phyloP scores from a whole-genome alignment of 208 protist genomes.

The Porcisia deanei region DNA sequence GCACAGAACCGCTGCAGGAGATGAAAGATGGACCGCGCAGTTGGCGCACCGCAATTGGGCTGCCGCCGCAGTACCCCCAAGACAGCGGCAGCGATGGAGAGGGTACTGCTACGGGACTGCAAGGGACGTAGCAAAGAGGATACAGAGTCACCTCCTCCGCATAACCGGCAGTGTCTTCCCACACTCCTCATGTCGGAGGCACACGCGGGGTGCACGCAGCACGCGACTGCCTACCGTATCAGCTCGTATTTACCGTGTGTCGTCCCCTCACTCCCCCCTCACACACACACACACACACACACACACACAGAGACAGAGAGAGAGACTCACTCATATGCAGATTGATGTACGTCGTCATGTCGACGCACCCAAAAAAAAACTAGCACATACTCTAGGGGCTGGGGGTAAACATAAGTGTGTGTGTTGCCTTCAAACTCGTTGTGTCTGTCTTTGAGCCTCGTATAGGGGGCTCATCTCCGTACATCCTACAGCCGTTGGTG shows the following conservation, averaged over 20 bases:
- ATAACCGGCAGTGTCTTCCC: neutral
- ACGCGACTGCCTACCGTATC: neutral
- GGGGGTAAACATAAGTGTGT: neutral
- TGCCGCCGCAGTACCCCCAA: neutral
- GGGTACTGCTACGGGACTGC: neutral
- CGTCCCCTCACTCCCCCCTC: no score
- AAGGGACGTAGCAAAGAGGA: neutral
- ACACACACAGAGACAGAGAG: no score
- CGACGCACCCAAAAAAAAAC: neutral
- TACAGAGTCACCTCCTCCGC: neutral
- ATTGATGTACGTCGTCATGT: neutral
- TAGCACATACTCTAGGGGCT: neutral
- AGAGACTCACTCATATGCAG: no score
- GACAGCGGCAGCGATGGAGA: neutral
- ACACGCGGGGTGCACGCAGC: neutral
- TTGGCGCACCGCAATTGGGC: slow-evolving; percentile 32
- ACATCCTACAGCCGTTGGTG: no score
- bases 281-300: no score
- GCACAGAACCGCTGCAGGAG: slow-evolving; percentile 49
- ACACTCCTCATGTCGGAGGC: neutral
- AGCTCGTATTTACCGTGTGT: no score
- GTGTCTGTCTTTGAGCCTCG: neutral
- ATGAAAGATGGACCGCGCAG: slow-evolving; percentile 23
- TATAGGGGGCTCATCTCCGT: neutral
- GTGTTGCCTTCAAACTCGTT: neutral